Conservation (phyloP, 148 eudicot species). For the Fagopyrum homotropicum region DNA sequence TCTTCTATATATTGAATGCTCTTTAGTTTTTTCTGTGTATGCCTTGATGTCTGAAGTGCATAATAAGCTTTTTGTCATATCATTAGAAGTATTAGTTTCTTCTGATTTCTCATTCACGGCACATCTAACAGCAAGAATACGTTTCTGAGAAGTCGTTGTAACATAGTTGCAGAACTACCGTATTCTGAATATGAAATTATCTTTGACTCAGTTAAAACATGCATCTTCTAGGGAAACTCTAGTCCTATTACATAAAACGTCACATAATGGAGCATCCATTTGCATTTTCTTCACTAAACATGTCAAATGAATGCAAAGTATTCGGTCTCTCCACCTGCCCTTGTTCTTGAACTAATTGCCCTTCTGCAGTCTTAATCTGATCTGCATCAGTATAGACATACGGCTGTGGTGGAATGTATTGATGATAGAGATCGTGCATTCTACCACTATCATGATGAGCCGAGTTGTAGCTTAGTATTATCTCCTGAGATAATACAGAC, state of each 20-base stretch:
- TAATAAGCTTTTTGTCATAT: not conserved
- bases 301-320: slow-evolving; percentile 32
- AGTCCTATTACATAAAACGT: slow-evolving; percentile 4
- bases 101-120: too few relatives aligned
- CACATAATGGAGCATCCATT: slow-evolving; percentile 66
- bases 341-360: not conserved
- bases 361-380: not conserved
- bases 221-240: not conserved
- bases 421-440: not conserved
- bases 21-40: not conserved
- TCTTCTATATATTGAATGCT: not conserved
- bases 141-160: not conserved
- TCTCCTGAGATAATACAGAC: not conserved
- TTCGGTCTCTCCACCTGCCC: not conserved
- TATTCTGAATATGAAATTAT: not conserved
- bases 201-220: not conserved
- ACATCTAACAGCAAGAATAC: not conserved
- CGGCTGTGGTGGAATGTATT: slow-evolving; percentile 12
- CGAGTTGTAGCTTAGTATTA: not conserved
- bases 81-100: too few relatives aligned
- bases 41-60: not conserved
- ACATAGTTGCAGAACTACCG: not conserved
- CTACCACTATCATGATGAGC: not conserved
- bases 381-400: not conserved
- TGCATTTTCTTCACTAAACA: slow-evolving; percentile 75